These are phyloP conservation scores for Aspergillus vadensis DNA, from an alignment of 2,329 filamentous ascomycete species.

Conservation along the genomic window DNA sequence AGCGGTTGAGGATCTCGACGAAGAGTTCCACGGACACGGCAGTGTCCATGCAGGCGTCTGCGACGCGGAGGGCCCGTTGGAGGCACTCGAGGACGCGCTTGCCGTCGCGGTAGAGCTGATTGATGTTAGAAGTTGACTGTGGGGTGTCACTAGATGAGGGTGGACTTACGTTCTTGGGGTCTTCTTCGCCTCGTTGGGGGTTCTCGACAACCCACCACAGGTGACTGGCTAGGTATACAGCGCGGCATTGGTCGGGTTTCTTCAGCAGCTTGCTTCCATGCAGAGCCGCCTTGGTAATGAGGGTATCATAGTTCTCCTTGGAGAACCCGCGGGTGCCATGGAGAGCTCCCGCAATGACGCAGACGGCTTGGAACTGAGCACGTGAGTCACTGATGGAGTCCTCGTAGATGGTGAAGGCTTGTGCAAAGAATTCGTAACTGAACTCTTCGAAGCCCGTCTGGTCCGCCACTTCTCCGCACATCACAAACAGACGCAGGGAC, in stretches of 20 bases:
- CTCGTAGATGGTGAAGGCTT: constrained; percentile 97
- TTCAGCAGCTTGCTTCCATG: constrained; percentile 96
- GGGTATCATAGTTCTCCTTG: constrained; percentile 96
- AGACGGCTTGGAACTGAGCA: constrained; percentile 97
- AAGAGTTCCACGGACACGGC: constrained; percentile 96
- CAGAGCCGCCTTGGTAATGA: constrained; percentile 96
- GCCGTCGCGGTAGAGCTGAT: constrained; percentile 88
- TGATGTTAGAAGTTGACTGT: neutral
- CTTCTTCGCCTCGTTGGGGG: constrained; percentile 72
- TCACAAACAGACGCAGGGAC: constrained; percentile 83
- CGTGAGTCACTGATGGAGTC: constrained; percentile 94
- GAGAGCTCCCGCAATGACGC: constrained; percentile 84
- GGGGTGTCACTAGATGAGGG: neutral
- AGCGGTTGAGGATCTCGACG: constrained; percentile 96
- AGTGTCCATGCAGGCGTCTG: constrained; percentile 98
- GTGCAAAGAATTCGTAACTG: constrained; percentile 96
- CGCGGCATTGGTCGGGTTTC: constrained; percentile 96
- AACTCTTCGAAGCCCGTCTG: constrained; percentile 92
- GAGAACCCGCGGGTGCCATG: constrained; percentile 88
- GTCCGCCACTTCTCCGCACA: constrained; percentile 90
- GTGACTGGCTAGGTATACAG: constrained; percentile 94
- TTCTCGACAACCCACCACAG: constrained; percentile 97
- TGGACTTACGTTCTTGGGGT: constrained; percentile 71
- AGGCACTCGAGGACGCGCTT: constrained; percentile 96
- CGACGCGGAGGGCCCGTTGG: constrained; percentile 90